Conservation (phyloP, 208 protist genomes). For the Trypanosoma mega region DNA sequence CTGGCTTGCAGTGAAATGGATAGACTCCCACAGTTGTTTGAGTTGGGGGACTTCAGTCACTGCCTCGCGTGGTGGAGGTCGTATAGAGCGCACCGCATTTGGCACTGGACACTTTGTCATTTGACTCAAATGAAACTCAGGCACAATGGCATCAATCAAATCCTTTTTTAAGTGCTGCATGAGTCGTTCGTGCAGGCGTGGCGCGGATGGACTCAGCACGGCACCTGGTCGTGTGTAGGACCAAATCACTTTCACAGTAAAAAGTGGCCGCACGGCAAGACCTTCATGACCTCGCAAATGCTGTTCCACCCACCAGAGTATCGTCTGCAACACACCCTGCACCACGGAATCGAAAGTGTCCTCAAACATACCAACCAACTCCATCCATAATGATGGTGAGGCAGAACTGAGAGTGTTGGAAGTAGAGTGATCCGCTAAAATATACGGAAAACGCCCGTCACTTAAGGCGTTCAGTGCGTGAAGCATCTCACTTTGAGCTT, state of each 20-base stretch:
- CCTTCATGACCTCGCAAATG: constrained; percentile 5
- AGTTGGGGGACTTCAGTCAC: constrained; percentile 7
- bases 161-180: constrained; percentile 16
- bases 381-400: constrained; percentile 2
- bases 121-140: constrained; percentile 16
- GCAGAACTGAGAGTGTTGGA: background rate
- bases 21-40: constrained; percentile 16
- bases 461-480: constrained; percentile 1
- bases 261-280: constrained; percentile 9
- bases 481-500: constrained; percentile 16
- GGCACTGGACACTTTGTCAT: constrained; percentile 15
- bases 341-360: constrained; percentile 16
- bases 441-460: constrained; percentile 16
- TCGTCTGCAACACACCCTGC: background rate
- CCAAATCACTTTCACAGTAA: constrained; percentile 21
- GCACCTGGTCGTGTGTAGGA: constrained; percentile 1
- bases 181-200: constrained; percentile 18
- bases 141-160: constrained; percentile 20
- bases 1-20: constrained; percentile 19
- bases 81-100: background rate
- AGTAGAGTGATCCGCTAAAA: background rate
- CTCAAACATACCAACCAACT: constrained; percentile 17
- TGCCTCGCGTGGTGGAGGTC: constrained; percentile 1
- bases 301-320: constrained; percentile 14
- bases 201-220: constrained; percentile 5